Evolutionary conservation across 148 eudicot genomes (phyloP).

Genomic region (Camellia japonica): DNA sequence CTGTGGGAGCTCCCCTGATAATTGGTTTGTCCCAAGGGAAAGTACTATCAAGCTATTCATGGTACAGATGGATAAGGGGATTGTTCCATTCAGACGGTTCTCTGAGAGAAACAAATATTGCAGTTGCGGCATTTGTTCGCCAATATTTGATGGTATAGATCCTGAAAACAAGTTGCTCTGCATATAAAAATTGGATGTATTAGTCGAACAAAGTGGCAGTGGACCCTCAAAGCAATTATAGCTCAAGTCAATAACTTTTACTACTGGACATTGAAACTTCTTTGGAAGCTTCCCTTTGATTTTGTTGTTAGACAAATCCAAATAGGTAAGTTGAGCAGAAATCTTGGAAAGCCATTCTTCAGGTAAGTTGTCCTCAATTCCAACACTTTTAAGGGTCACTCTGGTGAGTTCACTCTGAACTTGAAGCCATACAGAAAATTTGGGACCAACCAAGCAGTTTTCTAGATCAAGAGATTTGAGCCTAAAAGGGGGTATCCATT

Average conservation of each 20-base stretch:
- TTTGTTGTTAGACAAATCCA: conserved; percentile 18
- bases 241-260: neutral
- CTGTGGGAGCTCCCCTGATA: neutral
- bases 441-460: conserved; percentile 8
- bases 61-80: conserved; percentile 16
- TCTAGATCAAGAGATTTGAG: neutral
- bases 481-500: conserved; percentile 24
- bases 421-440: conserved; percentile 24
- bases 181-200: conserved; percentile 16
- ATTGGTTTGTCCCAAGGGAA: conserved; percentile 15
- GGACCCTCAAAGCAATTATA: neutral
- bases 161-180: conserved; percentile 19
- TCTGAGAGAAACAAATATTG: conserved; percentile 15
- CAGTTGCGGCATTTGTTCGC: neutral
- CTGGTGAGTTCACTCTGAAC: conserved; percentile 5
- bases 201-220: neutral
- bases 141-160: neutral
- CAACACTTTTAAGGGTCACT: neutral
- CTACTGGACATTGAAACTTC: neutral
- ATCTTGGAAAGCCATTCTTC: neutral
- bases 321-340: neutral
- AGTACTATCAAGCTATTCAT: conserved; percentile 17
- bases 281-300: conserved; percentile 11
- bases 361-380: neutral
- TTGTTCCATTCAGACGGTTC: conserved; percentile 23